Percentiles rank a stretch among this genome's conserved stretches.
phyloP scores from a whole-genome alignment of 1,284 basidiomycete genomes.

The Paramarasmius palmivorus region DNA sequence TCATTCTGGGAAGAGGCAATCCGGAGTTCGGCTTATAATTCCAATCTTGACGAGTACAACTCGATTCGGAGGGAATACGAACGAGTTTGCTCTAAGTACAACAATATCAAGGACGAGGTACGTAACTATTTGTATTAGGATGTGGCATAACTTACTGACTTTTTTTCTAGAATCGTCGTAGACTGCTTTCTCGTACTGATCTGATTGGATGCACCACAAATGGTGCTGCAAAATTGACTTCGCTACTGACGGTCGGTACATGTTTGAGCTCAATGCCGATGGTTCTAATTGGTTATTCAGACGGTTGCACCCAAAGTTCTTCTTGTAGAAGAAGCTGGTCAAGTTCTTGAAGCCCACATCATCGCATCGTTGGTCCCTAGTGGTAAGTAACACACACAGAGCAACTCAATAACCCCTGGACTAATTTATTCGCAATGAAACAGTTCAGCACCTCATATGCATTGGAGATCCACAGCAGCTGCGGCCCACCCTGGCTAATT shows the following conservation, averaged over 20 bases:
- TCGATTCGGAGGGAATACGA: conserved; percentile 29
- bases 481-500: conserved; percentile 66
- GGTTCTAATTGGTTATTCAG: conserved; percentile 29
- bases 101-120: conserved; percentile 40
- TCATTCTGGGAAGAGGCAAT: conserved; percentile 29
- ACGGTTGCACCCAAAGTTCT: conserved; percentile 53
- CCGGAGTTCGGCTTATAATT: conserved; percentile 22
- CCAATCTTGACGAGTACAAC: conserved; percentile 34
- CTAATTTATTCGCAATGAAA: conserved; percentile 2
- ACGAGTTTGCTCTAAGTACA: conserved; percentile 24
- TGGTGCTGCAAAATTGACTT: conserved; percentile 68
- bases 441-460: conserved; percentile 60
- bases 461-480: conserved; percentile 76
- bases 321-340: conserved; percentile 73
- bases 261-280: neutral
- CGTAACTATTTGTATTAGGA: conserved; percentile 6
- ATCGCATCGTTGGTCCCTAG: conserved; percentile 61
- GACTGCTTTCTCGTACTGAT: conserved; percentile 51
- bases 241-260: conserved; percentile 51
- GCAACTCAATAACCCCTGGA: conserved; percentile 5
- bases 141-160: neutral
- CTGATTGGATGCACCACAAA: conserved; percentile 74
- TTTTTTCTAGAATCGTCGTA: conserved; percentile 35
- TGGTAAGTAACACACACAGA: conserved; percentile 20
- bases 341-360: conserved; percentile 76